Conservation (phyloP, 2,329 filamentous ascomycete species). For the Cladosporium austrohemisphaericum region DNA sequence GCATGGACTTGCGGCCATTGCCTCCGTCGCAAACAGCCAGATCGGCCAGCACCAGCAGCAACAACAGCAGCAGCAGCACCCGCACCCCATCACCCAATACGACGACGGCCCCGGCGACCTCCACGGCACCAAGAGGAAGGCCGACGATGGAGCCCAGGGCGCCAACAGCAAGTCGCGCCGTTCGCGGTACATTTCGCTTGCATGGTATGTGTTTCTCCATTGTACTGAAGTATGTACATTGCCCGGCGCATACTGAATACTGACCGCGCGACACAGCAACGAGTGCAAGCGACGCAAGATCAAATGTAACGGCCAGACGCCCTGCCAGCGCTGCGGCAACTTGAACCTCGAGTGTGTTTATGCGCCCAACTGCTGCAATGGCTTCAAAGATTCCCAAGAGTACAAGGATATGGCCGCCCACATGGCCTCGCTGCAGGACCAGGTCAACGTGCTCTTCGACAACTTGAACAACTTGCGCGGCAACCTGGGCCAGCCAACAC, state of each 20-base stretch:
- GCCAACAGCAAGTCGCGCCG: slow-evolving; percentile 51
- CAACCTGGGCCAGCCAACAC: slow-evolving; percentile 38
- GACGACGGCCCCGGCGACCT: slow-evolving; percentile 12
- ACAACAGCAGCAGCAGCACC: slow-evolving; percentile 14
- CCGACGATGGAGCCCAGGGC: slow-evolving; percentile 37
- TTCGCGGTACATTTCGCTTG: slow-evolving; percentile 65
- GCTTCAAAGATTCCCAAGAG: slow-evolving; percentile 89
- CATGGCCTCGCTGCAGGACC: slow-evolving; percentile 72
- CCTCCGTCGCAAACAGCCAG: slow-evolving; percentile 19
- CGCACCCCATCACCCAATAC: too few species aligned
- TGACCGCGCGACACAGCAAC: slow-evolving; percentile 43
- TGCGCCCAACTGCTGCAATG: slow-evolving; percentile 68
- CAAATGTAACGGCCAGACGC: slow-evolving; percentile 63
- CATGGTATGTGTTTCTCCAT: slow-evolving; percentile 52
- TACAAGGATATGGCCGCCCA: slow-evolving; percentile 77
- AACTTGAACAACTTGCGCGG: slow-evolving; percentile 65
- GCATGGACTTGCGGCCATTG: slow-evolving; percentile 19
- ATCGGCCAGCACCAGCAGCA: background rate
- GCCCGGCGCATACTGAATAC: too few species aligned
- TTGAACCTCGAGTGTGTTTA: slow-evolving; percentile 61
- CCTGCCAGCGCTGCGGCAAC: slow-evolving; percentile 63
- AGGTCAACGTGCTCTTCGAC: slow-evolving; percentile 73
- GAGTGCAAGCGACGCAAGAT: slow-evolving; percentile 66
- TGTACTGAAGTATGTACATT: slow-evolving; percentile 7
- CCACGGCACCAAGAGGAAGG: slow-evolving; percentile 40